A percentile compares a stretch with the other conserved stretches of the same genome.
Conservation (phyloP, 148 eudicot genomes). For the Pharnaceum exiguum region DNA sequence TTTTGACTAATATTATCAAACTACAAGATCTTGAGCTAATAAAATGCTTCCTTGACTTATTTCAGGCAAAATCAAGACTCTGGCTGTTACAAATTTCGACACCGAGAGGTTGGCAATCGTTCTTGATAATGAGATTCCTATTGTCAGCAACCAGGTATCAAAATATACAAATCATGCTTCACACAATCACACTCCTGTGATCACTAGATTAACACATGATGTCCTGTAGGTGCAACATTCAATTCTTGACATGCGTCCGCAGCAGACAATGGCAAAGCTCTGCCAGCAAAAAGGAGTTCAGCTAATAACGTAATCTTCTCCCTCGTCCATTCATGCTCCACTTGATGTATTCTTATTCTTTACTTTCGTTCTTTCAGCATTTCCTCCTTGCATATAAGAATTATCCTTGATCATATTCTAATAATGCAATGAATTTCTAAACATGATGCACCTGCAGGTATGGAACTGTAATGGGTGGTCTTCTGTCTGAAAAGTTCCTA, state of each 20-base stretch:
- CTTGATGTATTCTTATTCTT: background rate
- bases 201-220: constrained; percentile 2
- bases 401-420: background rate
- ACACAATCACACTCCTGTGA: too few relatives aligned
- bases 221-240: constrained; percentile 93
- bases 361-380: background rate
- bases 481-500: constrained; percentile 88
- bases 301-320: constrained; percentile 88
- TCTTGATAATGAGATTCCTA: constrained; percentile 83
- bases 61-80: constrained; percentile 93
- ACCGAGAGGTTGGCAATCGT: constrained; percentile 75
- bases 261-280: constrained; percentile 94
- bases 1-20: background rate
- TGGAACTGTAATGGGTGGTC: constrained; percentile 98
- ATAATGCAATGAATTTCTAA: background rate
- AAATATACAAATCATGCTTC: constrained; percentile 3
- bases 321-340: background rate
- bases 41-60: constrained; percentile 12
- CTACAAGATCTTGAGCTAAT: background rate
- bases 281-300: constrained; percentile 89
- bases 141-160: constrained; percentile 90
- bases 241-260: constrained; percentile 97
- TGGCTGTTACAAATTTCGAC: constrained; percentile 95
- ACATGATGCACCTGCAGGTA: constrained; percentile 47
- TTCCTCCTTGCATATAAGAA: background rate